Conservation (phyloP, 352 stramenopile species). For the Pythium catenulatum region DNA sequence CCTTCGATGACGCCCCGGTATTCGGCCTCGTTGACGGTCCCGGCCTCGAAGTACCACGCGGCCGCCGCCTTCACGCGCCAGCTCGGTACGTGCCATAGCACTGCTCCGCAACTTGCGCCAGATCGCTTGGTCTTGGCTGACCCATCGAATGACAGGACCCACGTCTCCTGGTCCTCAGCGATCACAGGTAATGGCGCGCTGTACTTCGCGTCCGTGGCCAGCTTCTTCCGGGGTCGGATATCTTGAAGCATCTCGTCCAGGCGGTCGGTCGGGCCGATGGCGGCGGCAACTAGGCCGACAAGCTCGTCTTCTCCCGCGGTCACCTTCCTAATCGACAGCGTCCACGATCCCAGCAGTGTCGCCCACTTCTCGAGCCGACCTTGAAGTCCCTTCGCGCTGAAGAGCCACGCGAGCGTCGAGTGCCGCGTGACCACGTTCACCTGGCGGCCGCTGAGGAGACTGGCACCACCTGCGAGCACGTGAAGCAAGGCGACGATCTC, state of each 20-base stretch:
- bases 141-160: slow-evolving; percentile 46
- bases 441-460: background rate
- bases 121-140: slow-evolving; percentile 39
- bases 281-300: background rate
- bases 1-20: slow-evolving; percentile 26
- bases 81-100: slow-evolving; percentile 16
- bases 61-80: slow-evolving; percentile 11
- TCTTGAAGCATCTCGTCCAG: slow-evolving; percentile 21
- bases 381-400: slow-evolving; percentile 7
- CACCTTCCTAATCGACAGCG: background rate
- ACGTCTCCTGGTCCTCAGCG: background rate
- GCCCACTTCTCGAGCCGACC: slow-evolving; percentile 15
- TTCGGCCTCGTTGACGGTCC: slow-evolving; percentile 53
- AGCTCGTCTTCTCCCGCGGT: background rate
- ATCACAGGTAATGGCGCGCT: background rate
- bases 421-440: slow-evolving; percentile 6
- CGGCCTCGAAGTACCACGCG: slow-evolving; percentile 26
- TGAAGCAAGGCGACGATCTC: slow-evolving; percentile 22
- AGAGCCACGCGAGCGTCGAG: background rate
- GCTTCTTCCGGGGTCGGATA: slow-evolving; percentile 27
- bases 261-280: background rate
- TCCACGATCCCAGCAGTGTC: background rate
- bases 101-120: slow-evolving; percentile 15
- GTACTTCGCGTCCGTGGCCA: background rate
- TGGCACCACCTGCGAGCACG: background rate